Base-by-base conservation (phyloP, 257 asterid species). In the Datura wrightii region DNA sequence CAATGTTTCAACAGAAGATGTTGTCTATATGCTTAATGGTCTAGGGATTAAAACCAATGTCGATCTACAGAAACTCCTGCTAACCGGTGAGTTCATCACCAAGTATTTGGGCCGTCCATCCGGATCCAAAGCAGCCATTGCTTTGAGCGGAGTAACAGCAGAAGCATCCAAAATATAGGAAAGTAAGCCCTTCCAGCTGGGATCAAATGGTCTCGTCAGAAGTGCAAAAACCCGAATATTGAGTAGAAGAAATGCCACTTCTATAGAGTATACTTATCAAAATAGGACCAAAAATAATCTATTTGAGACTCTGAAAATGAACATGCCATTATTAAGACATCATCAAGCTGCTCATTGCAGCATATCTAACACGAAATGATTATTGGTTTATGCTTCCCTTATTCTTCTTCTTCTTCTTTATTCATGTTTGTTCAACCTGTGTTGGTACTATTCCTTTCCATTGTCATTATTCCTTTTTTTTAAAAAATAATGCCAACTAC, bases 1-100 rank as follows among this genome's bases (percentile, higher is more conserved):
- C 81, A 96, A 96, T 69, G 99, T 94, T 46, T 96, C 99, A 8
- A 94, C 97, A 0, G 99, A 96, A 90, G 99, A 96, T 82, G 99
- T 93, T 3, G 93, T 94, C 15, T 96, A 94, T 92, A 94, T 94
- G 99, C 96, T 96, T 42, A 85, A 91, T 48, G 98, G 97, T 52
- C 92, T 93, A 78, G 97, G 99, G 16, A 91, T 92, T 60, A 92
- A 86, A 76, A 94, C 97, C 3, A 90, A 90, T 14, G 88, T 94
- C 8, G 97, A 96, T 86, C 62, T 96, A 88, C 90, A 85, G 42
- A 92, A 91, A 83, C 98, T 96, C 79, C 79, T 96, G 90, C 82
- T 80, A 72, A 97, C 98, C 1, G 98, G 98, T 31, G 93, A 94
- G 58, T 96, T 90, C 83, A 96, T 96, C 84, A 86, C 89, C 91